These are phyloP conservation scores for Plantago major DNA, from an alignment of 257 asterid genomes.

Conservation along the genomic window DNA sequence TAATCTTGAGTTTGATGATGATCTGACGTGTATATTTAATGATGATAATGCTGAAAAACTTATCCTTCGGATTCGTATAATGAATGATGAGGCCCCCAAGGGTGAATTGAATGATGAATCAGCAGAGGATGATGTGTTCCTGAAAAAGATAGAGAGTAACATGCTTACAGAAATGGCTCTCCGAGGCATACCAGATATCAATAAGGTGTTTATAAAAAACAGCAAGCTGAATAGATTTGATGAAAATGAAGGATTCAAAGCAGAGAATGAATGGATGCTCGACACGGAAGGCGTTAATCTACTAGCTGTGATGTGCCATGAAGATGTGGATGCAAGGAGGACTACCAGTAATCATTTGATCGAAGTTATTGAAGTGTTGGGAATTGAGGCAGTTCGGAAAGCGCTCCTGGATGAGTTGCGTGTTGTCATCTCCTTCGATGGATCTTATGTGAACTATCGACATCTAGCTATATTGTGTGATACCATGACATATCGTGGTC, in stretches of 20 bases:
- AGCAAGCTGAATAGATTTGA: slow-evolving; percentile 71
- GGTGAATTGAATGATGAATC: slow-evolving; percentile 84
- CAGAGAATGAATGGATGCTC: slow-evolving; percentile 96
- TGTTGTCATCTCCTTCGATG: slow-evolving; percentile 95
- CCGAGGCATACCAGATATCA: slow-evolving; percentile 95
- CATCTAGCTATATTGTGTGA: slow-evolving; percentile 95
- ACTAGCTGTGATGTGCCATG: slow-evolving; percentile 88
- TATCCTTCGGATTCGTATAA: slow-evolving; percentile 96
- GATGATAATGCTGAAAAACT: slow-evolving; percentile 97
- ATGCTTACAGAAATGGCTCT: slow-evolving; percentile 99
- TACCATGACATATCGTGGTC: slow-evolving; percentile 99
- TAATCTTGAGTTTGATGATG: slow-evolving; percentile 86
- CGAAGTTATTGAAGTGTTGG: slow-evolving; percentile 96
- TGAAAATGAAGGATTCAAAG: slow-evolving; percentile 73
- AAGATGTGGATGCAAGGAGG: slow-evolving; percentile 84
- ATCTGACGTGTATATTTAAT: slow-evolving; percentile 84
- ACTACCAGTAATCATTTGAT: slow-evolving; percentile 95
- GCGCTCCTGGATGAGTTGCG: slow-evolving; percentile 93
- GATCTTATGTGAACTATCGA: slow-evolving; percentile 92
- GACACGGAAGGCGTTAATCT: slow-evolving; percentile 98
- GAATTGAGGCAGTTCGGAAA: slow-evolving; percentile 95
- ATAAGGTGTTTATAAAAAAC: slow-evolving; percentile 91
- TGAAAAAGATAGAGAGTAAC: slow-evolving; percentile 93
- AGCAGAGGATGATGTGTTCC: slow-evolving; percentile 97
- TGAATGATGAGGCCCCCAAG: slow-evolving; percentile 97